Evolutionary conservation across 1,139 yeast genomes (phyloP).

Genomic region (Tardiomyces depauwii): DNA sequence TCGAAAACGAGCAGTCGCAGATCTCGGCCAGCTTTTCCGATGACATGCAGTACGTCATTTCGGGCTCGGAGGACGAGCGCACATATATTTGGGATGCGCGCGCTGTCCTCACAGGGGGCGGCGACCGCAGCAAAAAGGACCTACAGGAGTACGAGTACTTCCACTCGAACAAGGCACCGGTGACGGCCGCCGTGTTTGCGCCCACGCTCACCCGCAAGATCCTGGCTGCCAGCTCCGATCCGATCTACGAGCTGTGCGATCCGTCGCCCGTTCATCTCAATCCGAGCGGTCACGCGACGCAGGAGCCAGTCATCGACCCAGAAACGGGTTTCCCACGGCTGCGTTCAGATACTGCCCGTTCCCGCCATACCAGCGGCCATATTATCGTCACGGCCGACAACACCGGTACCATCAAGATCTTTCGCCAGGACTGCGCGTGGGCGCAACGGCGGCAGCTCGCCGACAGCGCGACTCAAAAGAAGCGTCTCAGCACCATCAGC

Average conservation of each 20-base stretch:
- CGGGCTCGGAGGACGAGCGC: slow-evolving; percentile 37
- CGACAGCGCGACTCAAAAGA: slow-evolving; percentile 11
- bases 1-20: slow-evolving; percentile 57
- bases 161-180: slow-evolving; percentile 65
- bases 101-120: slow-evolving; percentile 7
- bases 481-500: slow-evolving; percentile 10
- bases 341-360: slow-evolving; percentile 5
- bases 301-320: background rate
- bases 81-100: slow-evolving; percentile 51
- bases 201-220: slow-evolving; percentile 60
- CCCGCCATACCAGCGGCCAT: slow-evolving; percentile 23
- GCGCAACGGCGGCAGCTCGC: slow-evolving; percentile 15
- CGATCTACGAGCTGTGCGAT: slow-evolving; percentile 52
- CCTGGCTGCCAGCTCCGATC: slow-evolving; percentile 64
- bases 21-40: slow-evolving; percentile 58
- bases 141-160: slow-evolving; percentile 41
- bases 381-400: slow-evolving; percentile 72
- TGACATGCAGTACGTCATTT: slow-evolving; percentile 33
- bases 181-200: slow-evolving; percentile 71
- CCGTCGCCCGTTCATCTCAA: slow-evolving; percentile 18
- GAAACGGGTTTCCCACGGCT: slow-evolving; percentile 4
- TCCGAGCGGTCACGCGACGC: background rate
- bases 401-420: slow-evolving; percentile 61
- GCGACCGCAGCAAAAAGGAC: slow-evolving; percentile 13
- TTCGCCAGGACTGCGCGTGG: slow-evolving; percentile 63